A percentile compares a stretch with the other conserved stretches of the same genome.
These are phyloP conservation scores for Metarhizium brunneum DNA, from an alignment of 2,329 filamentous ascomycete genomes.

Conservation along the genomic window DNA sequence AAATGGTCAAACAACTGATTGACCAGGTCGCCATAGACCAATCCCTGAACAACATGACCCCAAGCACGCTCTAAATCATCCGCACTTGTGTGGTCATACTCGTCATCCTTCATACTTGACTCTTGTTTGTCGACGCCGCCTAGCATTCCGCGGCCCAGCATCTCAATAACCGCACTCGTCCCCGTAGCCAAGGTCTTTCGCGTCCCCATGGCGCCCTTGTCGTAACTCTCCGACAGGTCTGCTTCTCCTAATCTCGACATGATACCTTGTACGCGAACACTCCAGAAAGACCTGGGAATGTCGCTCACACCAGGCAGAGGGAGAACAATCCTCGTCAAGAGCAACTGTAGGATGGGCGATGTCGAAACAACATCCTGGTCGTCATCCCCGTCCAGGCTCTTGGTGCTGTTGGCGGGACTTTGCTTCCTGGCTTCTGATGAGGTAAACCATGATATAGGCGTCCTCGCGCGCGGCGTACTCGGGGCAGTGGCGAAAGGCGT, in stretches of 20 bases:
- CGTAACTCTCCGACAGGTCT: slow-evolving; percentile 71
- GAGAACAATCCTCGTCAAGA: slow-evolving; percentile 57
- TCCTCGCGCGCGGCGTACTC: slow-evolving; percentile 18
- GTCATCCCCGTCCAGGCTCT: slow-evolving; percentile 8
- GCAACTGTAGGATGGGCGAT: slow-evolving; percentile 57
- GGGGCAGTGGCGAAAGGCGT: slow-evolving; percentile 16
- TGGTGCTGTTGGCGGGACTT: neutral
- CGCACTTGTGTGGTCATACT: slow-evolving; percentile 51
- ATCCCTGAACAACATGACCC: slow-evolving; percentile 54
- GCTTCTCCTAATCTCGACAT: slow-evolving; percentile 54
- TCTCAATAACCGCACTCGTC: slow-evolving; percentile 59
- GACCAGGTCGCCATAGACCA: slow-evolving; percentile 60
- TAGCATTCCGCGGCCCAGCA: slow-evolving; percentile 55
- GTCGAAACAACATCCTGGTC: slow-evolving; percentile 29
- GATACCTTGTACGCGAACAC: slow-evolving; percentile 48
- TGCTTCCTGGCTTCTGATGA: neutral
- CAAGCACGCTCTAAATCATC: slow-evolving; percentile 55
- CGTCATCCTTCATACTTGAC: slow-evolving; percentile 9
- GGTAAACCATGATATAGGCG: slow-evolving; percentile 12
- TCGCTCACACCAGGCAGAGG: slow-evolving; percentile 57
- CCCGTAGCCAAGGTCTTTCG: slow-evolving; percentile 69
- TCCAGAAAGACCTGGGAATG: slow-evolving; percentile 57
- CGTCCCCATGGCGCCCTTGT: slow-evolving; percentile 65
- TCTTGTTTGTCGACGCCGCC: slow-evolving; percentile 36
- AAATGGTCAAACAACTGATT: slow-evolving; percentile 56